Conservation (phyloP, 2,329 filamentous ascomycete species). For the Lachnellula arida region DNA sequence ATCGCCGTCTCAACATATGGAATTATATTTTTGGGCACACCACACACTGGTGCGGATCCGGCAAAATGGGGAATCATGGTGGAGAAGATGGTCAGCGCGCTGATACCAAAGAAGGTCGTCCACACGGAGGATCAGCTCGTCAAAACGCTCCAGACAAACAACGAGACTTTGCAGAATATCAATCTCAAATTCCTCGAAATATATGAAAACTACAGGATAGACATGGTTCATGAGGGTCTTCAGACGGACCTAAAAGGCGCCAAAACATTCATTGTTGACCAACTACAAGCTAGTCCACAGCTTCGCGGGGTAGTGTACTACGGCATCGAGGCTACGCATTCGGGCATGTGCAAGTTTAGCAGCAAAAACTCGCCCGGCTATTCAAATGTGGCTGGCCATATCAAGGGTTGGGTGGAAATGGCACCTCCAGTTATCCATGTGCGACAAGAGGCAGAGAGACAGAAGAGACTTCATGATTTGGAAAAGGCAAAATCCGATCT, state of each 20-base stretch:
- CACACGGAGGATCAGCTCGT: conserved; percentile 65
- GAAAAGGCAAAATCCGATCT: conserved; percentile 14
- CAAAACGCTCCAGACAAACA: conserved; percentile 66
- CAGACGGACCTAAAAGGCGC: conserved; percentile 65
- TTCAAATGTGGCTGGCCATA: conserved; percentile 28
- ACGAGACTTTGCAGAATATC: conserved; percentile 69
- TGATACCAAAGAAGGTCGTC: conserved; percentile 62
- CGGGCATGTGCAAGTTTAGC: conserved; percentile 68
- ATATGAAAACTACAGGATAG: conserved; percentile 65
- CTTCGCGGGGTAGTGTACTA: conserved; percentile 67
- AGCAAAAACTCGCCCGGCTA: conserved; percentile 60
- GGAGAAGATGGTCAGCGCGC: conserved; percentile 61
- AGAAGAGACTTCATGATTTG: conserved; percentile 13
- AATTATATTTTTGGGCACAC: conserved; percentile 72
- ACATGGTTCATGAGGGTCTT: conserved; percentile 72
- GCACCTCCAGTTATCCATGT: conserved; percentile 18
- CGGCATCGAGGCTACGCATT: conserved; percentile 70
- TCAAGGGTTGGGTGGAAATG: conserved; percentile 29
- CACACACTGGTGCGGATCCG: conserved; percentile 64
- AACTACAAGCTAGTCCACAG: conserved; percentile 63
- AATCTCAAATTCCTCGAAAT: conserved; percentile 69
- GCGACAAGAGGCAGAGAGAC: conserved; percentile 24
- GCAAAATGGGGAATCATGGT: conserved; percentile 64
- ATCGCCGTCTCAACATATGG: conserved; percentile 72
- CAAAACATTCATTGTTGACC: conserved; percentile 61